Conservation (phyloP, 176 grass and related monocot species). For the Carex scoparia region DNA sequence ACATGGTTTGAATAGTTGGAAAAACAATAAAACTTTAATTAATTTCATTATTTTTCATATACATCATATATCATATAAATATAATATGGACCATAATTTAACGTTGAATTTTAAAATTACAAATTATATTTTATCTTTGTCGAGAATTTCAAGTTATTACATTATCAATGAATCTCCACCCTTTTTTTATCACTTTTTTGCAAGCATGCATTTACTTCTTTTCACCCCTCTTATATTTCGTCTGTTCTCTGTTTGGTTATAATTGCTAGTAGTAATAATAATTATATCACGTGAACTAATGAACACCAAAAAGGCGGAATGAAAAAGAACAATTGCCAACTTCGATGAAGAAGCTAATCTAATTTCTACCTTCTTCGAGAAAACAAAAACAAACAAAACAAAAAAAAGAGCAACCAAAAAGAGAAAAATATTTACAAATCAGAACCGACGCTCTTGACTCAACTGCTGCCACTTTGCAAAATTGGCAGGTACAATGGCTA, state of each 20-base stretch:
- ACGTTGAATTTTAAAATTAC: too few relatives aligned
- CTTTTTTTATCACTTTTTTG: too few relatives aligned
- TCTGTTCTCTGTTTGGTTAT: background rate
- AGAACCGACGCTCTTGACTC: background rate
- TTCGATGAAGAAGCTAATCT: background rate
- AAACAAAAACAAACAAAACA: background rate
- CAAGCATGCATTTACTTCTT: too few relatives aligned
- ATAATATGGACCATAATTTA: too few relatives aligned
- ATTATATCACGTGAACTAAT: background rate
- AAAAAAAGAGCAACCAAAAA: background rate
- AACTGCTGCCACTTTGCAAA: constrained; percentile 13
- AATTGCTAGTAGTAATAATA: background rate
- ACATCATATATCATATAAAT: too few relatives aligned
- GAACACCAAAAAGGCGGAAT: background rate
- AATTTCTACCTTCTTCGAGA: background rate
- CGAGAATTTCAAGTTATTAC: too few relatives aligned
- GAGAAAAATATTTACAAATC: constrained; percentile 7
- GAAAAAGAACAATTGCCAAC: background rate
- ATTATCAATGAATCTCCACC: too few relatives aligned
- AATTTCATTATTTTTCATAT: too few relatives aligned
- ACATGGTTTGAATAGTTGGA: too few relatives aligned
- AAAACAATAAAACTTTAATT: too few relatives aligned
- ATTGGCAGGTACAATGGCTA: constrained; percentile 11
- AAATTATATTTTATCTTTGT: too few relatives aligned
- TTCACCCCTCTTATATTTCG: too few relatives aligned